phyloP scores from a whole-genome alignment of 805 yeast genomes.

The Saturnispora bothae region DNA sequence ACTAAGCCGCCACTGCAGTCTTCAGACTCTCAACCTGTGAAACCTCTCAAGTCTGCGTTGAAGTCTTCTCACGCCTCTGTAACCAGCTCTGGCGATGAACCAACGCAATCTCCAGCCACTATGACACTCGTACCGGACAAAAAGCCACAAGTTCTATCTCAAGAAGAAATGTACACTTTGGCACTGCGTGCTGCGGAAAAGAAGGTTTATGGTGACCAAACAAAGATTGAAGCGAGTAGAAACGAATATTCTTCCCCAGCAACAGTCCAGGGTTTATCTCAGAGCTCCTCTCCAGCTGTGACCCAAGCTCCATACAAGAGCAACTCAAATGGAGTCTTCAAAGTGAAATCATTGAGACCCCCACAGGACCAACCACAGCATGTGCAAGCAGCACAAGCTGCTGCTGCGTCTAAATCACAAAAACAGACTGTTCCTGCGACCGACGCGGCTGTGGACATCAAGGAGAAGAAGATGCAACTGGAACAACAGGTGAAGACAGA shows the following conservation, averaged over 20 bases:
- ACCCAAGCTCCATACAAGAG: constrained; percentile 15
- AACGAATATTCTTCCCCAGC: no score
- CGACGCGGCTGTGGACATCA: constrained; percentile 3
- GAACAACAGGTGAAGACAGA: constrained; percentile 20
- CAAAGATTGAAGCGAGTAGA: constrained; percentile 3
- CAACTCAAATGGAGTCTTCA: constrained; percentile 23
- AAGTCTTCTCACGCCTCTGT: constrained; percentile 2
- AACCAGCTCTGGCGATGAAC: background rate
- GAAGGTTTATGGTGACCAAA: constrained; percentile 40
- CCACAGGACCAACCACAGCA: background rate
- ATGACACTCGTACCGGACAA: background rate
- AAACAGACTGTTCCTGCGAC: no score
- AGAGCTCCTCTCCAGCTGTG: background rate
- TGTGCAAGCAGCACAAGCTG: background rate
- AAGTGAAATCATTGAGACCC: constrained; percentile 21
- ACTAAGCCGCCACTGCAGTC: constrained; percentile 5
- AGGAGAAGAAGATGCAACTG: constrained; percentile 14
- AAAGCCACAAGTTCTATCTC: constrained; percentile 20
- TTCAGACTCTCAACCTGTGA: background rate
- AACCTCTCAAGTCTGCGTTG: constrained; percentile 5
- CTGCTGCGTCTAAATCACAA: background rate
- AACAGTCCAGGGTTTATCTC: no score
- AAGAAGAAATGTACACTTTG: constrained; percentile 42
- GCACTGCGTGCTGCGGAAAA: constrained; percentile 48
- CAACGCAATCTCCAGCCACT: background rate